Evolutionary conservation across 2,329 filamentous ascomycete genomes (phyloP).

Genomic region (Truncatella angustata): DNA sequence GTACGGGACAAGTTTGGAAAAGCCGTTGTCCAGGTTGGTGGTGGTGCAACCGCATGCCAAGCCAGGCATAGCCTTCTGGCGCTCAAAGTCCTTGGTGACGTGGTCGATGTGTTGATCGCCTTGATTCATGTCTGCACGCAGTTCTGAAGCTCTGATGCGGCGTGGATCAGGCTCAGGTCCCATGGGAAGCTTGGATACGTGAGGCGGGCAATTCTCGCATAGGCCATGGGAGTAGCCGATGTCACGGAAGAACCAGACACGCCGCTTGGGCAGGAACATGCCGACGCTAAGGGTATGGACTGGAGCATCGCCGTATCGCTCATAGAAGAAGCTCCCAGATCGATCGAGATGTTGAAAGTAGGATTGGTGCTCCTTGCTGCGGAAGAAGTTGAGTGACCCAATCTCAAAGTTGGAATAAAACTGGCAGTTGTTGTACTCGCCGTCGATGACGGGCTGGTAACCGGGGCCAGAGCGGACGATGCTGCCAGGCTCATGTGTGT

Average conservation of each 20-base stretch:
- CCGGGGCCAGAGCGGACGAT: constrained; percentile 8
- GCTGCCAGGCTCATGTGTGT: constrained; percentile 15
- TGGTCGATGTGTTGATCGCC: constrained; percentile 21
- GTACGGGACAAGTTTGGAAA: constrained; percentile 44
- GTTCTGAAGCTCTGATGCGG: constrained; percentile 8
- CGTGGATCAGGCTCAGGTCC: constrained; percentile 13
- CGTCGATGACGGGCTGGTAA: neutral
- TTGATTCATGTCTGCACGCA: constrained; percentile 13
- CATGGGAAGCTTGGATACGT: constrained; percentile 17
- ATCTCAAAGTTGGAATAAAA: constrained; percentile 55
- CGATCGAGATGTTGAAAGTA: constrained; percentile 51
- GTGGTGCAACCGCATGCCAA: constrained; percentile 40
- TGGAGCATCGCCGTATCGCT: constrained; percentile 45
- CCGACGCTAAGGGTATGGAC: constrained; percentile 54
- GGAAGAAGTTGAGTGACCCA: constrained; percentile 50
- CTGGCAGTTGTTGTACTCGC: constrained; percentile 47
- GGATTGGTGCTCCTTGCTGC: constrained; percentile 41
- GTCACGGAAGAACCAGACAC: constrained; percentile 50
- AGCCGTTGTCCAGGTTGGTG: constrained; percentile 41
- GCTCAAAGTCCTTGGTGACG: constrained; percentile 37
- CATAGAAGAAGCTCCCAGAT: constrained; percentile 46
- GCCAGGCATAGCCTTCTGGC: constrained; percentile 31
- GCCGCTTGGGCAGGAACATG: constrained; percentile 49
- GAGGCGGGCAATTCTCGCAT: constrained; percentile 36
- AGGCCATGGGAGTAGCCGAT: constrained; percentile 44